Base-by-base conservation (phyloP, 1,284 basidiomycete species). In the Meira miltonrushii region DNA sequence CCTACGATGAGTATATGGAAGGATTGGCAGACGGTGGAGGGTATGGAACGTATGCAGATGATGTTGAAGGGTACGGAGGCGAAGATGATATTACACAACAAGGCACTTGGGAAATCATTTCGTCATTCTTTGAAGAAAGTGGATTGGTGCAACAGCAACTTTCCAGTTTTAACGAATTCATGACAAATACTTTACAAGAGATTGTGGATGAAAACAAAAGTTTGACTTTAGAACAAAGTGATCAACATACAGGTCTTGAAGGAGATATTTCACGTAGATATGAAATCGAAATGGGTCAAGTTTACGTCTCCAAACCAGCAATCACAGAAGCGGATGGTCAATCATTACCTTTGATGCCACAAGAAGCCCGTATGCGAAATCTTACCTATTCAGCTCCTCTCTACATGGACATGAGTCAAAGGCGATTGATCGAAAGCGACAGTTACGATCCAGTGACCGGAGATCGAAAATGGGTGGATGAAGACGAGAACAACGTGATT, bases 111-210 rank as follows among this genome's bases (percentile, higher is more conserved):
- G 74, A 76, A 51, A 72, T 77, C 54, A 97, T 98, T 74, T 88
- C 90, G 62, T 87, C 90, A 72, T 98, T 96, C 83, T 98, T 98
- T 79, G 88, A 91, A 64, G 89, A 93, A 79, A 96, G 95, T 80
- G 94, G 94, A 80, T 87, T 99, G 61, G 95, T 98, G 59, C 86
- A 92, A 57, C 95, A 98, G 79, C 94, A 99, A 79, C 85, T 98
- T 58, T 92, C 95, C 82, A 94, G 91, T 33, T 99, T 95, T 81
- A 93, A 99, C 80, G 95, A 98, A 81, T 99, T 98, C 76, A 90
- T 99, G 52, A 91, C 94, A 79, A 97, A 96, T 76, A 97, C 93
- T n/a, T 96, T 99, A 89, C 94, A 98, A 81, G 94, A 98, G 79
- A 84, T 99, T 38, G 93, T 99, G 39, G 94, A 98, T 77, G 95